These are phyloP conservation scores for Trametes coccinea DNA, from an alignment of 768 basidiomycete genomes.

Conservation along the genomic window DNA sequence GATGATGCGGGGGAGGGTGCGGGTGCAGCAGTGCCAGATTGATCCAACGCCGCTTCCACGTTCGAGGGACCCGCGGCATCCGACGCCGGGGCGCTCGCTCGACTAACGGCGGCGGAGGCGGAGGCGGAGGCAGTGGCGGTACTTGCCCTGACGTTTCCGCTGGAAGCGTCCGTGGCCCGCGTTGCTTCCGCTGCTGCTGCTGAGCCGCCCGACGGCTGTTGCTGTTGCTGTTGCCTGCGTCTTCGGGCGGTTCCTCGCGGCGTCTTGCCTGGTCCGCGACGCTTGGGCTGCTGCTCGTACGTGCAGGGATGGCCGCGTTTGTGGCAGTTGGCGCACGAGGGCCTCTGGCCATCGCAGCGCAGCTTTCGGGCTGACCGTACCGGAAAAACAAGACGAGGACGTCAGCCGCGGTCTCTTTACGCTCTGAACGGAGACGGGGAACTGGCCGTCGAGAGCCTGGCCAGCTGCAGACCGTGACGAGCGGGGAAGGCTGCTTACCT, in stretches of 20 bases:
- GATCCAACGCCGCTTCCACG: conserved; percentile 4
- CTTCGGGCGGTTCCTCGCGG: conserved; percentile 46
- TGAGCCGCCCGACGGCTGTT: neutral
- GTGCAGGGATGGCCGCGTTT: conserved; percentile 52
- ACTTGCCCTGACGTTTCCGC: neutral
- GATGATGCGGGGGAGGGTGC: neutral
- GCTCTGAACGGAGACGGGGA: neutral
- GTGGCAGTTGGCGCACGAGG: conserved; percentile 63
- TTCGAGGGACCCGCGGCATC: conserved; percentile 12
- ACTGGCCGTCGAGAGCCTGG: neutral
- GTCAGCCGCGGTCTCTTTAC: conserved; percentile 8
- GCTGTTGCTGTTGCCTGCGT: neutral
- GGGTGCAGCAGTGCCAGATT: neutral
- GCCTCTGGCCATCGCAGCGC: conserved; percentile 67
- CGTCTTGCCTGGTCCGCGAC: conserved; percentile 77
- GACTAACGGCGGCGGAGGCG: neutral
- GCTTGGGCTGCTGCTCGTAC: conserved; percentile 52
- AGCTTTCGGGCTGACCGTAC: conserved; percentile 64
- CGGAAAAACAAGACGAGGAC: conserved; percentile 3
- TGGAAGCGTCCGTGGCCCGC: conserved; percentile 1
- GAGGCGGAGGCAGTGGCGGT: neutral
- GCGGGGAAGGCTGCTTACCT: conserved; percentile 43
- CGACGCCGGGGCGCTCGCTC: conserved; percentile 12
- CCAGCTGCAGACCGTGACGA: neutral
- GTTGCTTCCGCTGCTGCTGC: conserved; percentile 1